phyloP scores from a whole-genome alignment of 2,329 filamentous ascomycete species.

The Calonectria pauciramosa region DNA sequence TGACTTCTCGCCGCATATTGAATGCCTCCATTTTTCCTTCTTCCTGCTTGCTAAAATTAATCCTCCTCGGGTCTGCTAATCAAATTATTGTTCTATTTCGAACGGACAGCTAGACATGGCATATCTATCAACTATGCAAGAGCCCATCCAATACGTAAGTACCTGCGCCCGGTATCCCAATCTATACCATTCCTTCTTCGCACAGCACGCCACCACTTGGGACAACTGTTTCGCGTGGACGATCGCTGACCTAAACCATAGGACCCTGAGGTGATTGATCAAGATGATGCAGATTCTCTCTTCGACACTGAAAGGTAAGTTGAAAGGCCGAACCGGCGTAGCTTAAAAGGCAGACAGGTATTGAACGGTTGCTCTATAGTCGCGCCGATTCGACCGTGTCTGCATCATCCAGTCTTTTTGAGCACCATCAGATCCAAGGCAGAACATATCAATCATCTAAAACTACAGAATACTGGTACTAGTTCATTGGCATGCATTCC shows the following conservation, averaged over 20 bases:
- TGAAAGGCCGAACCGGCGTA: too few relatives aligned
- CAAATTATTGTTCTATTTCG: not conserved
- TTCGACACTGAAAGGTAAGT: not conserved
- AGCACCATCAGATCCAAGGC: not conserved
- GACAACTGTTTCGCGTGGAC: too few relatives aligned
- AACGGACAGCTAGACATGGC: not conserved
- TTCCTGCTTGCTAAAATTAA: too few relatives aligned
- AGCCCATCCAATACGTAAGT: not conserved
- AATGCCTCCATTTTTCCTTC: too few relatives aligned
- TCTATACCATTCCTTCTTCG: not conserved
- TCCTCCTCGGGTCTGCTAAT: too few relatives aligned
- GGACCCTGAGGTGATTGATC: not conserved
- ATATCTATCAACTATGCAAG: not conserved
- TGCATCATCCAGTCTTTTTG: not conserved
- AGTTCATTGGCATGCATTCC: too few relatives aligned
- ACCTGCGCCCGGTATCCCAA: not conserved
- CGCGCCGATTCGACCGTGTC: not conserved
- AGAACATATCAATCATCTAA: conserved; percentile 7
- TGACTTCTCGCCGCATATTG: too few relatives aligned
- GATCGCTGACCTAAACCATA: not conserved
- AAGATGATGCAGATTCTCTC: not conserved
- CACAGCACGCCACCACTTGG: too few relatives aligned
- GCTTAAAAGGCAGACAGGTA: too few relatives aligned
- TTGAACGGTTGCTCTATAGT: not conserved
- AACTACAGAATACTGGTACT: conserved; percentile 14